phyloP scores from a whole-genome alignment of 2,329 filamentous ascomycete species.

The Fusarium avenaceum region DNA sequence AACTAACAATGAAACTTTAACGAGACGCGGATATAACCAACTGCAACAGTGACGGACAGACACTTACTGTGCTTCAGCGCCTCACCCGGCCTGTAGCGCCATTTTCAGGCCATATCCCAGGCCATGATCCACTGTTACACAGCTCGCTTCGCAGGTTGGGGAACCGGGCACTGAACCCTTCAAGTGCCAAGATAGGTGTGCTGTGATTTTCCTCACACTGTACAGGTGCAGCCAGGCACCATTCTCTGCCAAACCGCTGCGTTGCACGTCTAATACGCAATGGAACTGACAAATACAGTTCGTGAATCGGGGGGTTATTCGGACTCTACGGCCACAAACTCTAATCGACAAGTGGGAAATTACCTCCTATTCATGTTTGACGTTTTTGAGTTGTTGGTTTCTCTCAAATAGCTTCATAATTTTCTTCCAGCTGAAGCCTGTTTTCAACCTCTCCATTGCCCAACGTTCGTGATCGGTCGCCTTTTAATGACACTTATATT shows the following conservation, averaged over 20 bases:
- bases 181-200: slow-evolving; percentile 8
- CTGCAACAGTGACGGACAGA: neutral
- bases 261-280: neutral
- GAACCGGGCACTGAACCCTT: slow-evolving; percentile 1
- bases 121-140: slow-evolving; percentile 22
- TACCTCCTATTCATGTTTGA: neutral
- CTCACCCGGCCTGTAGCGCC: slow-evolving; percentile 10
- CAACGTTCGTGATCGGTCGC: neutral
- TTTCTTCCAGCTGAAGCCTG: neutral
- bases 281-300: slow-evolving; percentile 12
- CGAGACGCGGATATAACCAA: neutral
- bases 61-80: slow-evolving; percentile 20
- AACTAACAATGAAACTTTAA: slow-evolving; percentile 7
- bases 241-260: neutral
- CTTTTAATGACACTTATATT: neutral
- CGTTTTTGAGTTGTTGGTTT: neutral
- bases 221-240: slow-evolving; percentile 6
- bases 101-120: neutral
- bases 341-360: slow-evolving; percentile 5
- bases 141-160: slow-evolving; percentile 13
- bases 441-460: neutral
- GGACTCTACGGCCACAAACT: slow-evolving; percentile 19
- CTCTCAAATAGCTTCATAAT: neutral
- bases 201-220: slow-evolving; percentile 17
- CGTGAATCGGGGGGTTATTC: slow-evolving; percentile 10